Conservation (phyloP, 1,284 basidiomycete genomes). For the Neotropicomus parvogracilis region DNA sequence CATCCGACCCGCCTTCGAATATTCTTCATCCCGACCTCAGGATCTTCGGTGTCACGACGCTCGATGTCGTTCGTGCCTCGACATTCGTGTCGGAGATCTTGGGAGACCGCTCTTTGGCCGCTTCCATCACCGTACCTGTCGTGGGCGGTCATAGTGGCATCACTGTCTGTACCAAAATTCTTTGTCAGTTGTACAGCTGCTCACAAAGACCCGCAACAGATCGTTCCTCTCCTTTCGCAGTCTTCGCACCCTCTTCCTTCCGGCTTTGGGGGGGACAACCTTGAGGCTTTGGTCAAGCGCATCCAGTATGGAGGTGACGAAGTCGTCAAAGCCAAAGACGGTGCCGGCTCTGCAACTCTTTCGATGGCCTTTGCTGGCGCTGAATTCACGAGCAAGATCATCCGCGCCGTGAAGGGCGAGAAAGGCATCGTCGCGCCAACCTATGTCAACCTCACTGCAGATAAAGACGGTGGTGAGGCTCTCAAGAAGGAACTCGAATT, state of each 20-base stretch:
- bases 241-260: slow-evolving; percentile 59
- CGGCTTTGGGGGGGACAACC: slow-evolving; percentile 39
- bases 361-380: slow-evolving; percentile 92
- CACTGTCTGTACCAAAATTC: slow-evolving; percentile 52
- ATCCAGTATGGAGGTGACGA: slow-evolving; percentile 97
- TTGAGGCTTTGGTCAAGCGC: slow-evolving; percentile 70
- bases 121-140: slow-evolving; percentile 81
- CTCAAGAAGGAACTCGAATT: slow-evolving; percentile 59
- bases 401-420: slow-evolving; percentile 87
- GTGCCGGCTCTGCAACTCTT: slow-evolving; percentile 81
- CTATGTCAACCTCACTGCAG: slow-evolving; percentile 81
- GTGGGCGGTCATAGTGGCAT: slow-evolving; percentile 96
- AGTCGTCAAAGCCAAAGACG: slow-evolving; percentile 91
- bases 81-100: slow-evolving; percentile 88
- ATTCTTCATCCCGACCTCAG: slow-evolving; percentile 37
- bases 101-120: slow-evolving; percentile 59
- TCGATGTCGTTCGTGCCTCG: slow-evolving; percentile 96
- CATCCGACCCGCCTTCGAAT: neutral
- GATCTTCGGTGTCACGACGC: slow-evolving; percentile 95
- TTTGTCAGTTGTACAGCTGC: neutral
- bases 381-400: slow-evolving; percentile 75
- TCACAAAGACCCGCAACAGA: slow-evolving; percentile 44
- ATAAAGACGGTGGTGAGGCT: slow-evolving; percentile 66
- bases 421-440: slow-evolving; percentile 82
- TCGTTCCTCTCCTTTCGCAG: slow-evolving; percentile 95